These are phyloP conservation scores for Davidsoniella eucalypti DNA, from an alignment of 2,329 filamentous ascomycete genomes.

Conservation along the genomic window DNA sequence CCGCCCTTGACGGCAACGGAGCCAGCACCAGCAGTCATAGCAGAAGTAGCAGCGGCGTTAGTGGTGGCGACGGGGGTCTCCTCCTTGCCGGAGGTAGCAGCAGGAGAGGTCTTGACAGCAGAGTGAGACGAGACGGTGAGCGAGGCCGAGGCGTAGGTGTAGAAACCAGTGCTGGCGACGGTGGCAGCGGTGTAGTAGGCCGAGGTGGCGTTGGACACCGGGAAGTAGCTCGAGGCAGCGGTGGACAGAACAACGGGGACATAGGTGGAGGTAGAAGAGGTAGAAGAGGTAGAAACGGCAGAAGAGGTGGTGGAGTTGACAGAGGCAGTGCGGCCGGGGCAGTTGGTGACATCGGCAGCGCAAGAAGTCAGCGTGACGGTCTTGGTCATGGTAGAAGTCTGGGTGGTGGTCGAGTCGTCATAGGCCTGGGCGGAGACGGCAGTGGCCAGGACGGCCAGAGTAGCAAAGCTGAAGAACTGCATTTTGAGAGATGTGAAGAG, in stretches of 20 bases:
- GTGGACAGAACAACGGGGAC: background rate
- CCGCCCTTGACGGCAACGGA: slow-evolving; percentile 9
- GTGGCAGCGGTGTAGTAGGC: slow-evolving; percentile 1
- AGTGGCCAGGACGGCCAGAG: slow-evolving; percentile 9
- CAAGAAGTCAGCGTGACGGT: slow-evolving; percentile 14
- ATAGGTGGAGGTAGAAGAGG: background rate
- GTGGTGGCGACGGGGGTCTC: background rate
- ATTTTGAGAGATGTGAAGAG: slow-evolving; percentile 6
- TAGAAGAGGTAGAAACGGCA: background rate
- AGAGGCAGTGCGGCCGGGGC: slow-evolving; percentile 8
- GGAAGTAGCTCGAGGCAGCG: slow-evolving; percentile 10
- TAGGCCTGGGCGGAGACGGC: slow-evolving; percentile 2
- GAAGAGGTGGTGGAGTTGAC: background rate
- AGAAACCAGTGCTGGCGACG: slow-evolving; percentile 6
- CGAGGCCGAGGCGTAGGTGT: slow-evolving; percentile 8
- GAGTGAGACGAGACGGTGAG: slow-evolving; percentile 7
- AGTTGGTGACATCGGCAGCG: slow-evolving; percentile 13
- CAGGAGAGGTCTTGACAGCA: slow-evolving; percentile 1
- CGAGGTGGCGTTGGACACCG: slow-evolving; percentile 7
- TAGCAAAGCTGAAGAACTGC: slow-evolving; percentile 11
- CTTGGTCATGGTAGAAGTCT: slow-evolving; percentile 13
- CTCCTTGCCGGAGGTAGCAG: background rate
- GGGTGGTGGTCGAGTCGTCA: slow-evolving; percentile 11
- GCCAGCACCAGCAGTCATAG: slow-evolving; percentile 5
- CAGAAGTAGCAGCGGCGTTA: background rate